Conservation (phyloP, 495 filamentous ascomycete species). For the Neurospora cerealis region DNA sequence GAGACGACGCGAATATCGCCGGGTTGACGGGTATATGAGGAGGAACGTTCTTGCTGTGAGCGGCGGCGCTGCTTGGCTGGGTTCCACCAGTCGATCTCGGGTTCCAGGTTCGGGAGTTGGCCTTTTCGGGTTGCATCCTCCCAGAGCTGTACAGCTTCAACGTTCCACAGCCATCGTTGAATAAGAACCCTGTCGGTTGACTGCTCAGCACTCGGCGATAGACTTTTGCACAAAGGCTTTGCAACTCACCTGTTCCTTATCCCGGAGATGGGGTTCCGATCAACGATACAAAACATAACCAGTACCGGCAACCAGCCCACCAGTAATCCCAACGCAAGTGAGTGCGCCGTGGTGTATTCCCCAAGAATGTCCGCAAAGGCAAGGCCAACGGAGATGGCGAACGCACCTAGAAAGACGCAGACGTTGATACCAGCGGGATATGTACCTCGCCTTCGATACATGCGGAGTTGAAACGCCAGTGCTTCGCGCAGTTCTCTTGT, state of each 20-base stretch:
- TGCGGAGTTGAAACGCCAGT: slow-evolving; percentile 5
- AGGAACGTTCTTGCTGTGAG: background rate
- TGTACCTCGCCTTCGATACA: slow-evolving; percentile 6
- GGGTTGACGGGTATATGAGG: background rate
- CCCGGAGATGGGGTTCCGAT: slow-evolving; percentile 37
- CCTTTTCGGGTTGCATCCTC: background rate
- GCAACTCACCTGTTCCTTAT: slow-evolving; percentile 23
- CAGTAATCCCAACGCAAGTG: slow-evolving; percentile 37
- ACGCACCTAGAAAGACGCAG: slow-evolving; percentile 16
- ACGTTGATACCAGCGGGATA: slow-evolving; percentile 1
- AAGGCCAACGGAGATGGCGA: slow-evolving; percentile 33
- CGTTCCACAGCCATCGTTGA: slow-evolving; percentile 8
- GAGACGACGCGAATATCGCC: background rate
- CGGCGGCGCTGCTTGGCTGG: background rate
- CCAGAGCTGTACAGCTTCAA: slow-evolving; percentile 6
- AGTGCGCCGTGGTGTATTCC: slow-evolving; percentile 29
- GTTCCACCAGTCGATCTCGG: background rate
- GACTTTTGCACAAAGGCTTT: background rate
- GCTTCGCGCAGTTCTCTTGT: slow-evolving; percentile 6
- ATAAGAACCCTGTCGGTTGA: background rate
- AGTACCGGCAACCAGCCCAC: slow-evolving; percentile 41
- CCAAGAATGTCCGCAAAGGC: slow-evolving; percentile 32
- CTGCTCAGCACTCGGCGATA: slow-evolving; percentile 16
- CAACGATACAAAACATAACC: slow-evolving; percentile 34
- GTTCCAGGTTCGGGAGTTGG: background rate